Percentiles rank a stretch among this genome's conserved stretches.
phyloP scores from a whole-genome alignment of 169 alveolate genomes.

The Plasmodium inui region DNA sequence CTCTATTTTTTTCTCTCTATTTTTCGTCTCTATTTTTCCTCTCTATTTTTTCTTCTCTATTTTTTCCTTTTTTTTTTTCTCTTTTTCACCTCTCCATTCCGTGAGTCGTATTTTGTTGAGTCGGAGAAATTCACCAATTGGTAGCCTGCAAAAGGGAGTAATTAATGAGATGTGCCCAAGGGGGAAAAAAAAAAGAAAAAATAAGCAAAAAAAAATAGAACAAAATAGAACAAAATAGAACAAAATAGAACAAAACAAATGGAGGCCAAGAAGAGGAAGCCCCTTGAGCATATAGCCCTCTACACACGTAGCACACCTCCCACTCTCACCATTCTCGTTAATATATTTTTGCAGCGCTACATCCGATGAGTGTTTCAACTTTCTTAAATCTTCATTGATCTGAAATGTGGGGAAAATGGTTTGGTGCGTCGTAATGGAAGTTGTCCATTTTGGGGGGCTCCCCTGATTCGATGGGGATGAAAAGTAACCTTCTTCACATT shows the following conservation, averaged over 20 bases:
- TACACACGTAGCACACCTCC: background rate
- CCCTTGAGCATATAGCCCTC: background rate
- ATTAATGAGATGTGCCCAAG: background rate
- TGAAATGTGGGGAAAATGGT: background rate
- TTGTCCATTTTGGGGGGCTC: background rate
- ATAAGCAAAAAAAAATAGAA: background rate
- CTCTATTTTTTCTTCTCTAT: background rate
- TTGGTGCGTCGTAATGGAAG: background rate
- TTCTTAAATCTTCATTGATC: slow-evolving; percentile 53
- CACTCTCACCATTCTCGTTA: slow-evolving; percentile 32
- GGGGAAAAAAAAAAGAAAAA: background rate
- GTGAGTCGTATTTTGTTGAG: slow-evolving; percentile 19
- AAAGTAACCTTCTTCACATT: background rate
- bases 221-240: background rate
- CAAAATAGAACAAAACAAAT: background rate
- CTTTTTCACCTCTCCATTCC: background rate
- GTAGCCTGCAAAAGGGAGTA: slow-evolving; percentile 2
- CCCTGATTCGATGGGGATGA: background rate
- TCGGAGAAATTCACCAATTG: slow-evolving; percentile 10
- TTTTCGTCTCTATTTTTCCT: background rate
- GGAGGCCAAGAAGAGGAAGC: background rate
- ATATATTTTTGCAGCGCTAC: slow-evolving; percentile 58
- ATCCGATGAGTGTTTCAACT: slow-evolving; percentile 30
- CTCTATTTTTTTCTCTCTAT: background rate
- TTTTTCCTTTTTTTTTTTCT: background rate